A percentile compares a stretch with the other conserved stretches of the same genome.
Conservation (phyloP, 2,329 filamentous ascomycete genomes). For the Aspergillus pseudonomiae region DNA sequence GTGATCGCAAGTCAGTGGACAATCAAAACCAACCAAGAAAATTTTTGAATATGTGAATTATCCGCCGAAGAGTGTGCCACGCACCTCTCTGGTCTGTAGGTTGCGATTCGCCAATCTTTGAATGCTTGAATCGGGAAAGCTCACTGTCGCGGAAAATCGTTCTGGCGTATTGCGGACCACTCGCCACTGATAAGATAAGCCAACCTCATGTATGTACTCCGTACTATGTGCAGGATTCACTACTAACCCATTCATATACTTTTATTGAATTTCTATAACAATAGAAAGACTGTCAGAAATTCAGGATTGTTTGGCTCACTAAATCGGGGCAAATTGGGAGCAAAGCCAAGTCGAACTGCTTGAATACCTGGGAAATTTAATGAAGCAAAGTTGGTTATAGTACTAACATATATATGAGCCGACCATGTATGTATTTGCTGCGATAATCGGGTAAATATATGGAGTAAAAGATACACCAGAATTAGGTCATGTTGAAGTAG, state of each 20-base stretch:
- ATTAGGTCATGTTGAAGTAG: neutral
- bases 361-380: neutral
- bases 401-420: neutral
- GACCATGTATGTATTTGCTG: neutral
- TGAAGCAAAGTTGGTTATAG: neutral
- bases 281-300: neutral
- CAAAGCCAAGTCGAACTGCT: neutral
- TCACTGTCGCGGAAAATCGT: slow-evolving; percentile 40
- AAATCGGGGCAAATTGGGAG: neutral
- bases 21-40: neutral
- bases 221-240: neutral
- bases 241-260: neutral
- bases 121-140: slow-evolving; percentile 20
- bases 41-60: neutral
- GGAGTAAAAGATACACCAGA: neutral
- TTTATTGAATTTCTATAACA: neutral
- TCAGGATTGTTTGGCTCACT: neutral
- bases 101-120: slow-evolving; percentile 13
- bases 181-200: slow-evolving; percentile 40
- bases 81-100: slow-evolving; percentile 24
- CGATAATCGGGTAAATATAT: neutral
- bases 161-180: slow-evolving; percentile 28
- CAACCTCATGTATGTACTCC: neutral
- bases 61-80: slow-evolving; percentile 22
- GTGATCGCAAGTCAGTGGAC: neutral